phyloP scores from a whole-genome alignment of 192 early-diverging fungal species.

The Coemansia brasiliensis region DNA sequence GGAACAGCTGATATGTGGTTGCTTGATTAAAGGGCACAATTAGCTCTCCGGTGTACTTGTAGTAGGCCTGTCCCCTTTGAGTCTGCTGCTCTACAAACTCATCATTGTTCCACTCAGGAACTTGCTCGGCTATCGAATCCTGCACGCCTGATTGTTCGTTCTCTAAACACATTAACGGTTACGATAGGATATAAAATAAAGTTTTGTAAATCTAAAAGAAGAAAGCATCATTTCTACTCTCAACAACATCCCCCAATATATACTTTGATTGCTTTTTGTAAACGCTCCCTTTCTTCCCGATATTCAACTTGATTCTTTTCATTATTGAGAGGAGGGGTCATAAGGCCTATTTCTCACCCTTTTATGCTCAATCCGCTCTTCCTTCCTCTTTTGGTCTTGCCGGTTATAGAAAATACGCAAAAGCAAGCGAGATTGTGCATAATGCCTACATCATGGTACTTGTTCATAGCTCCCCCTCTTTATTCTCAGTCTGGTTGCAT shows the following conservation, averaged over 20 bases:
- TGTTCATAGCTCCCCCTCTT: too few relatives aligned
- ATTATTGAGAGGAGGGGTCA: not conserved
- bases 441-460: not conserved
- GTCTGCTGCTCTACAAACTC: constrained; percentile 2
- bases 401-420: too few relatives aligned
- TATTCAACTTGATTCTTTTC: too few relatives aligned
- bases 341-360: not conserved
- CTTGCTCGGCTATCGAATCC: not conserved
- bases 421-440: not conserved
- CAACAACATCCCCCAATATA: too few relatives aligned
- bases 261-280: too few relatives aligned
- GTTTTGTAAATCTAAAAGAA: constrained; percentile 1
- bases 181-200: too few relatives aligned
- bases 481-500: too few relatives aligned
- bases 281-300: too few relatives aligned
- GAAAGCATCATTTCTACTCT: not conserved
- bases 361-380: not conserved
- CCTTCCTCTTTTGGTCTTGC: too few relatives aligned
- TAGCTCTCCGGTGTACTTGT: constrained; percentile 8
- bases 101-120: not conserved
- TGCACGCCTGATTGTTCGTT: not conserved
- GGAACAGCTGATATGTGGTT: constrained; percentile 55
- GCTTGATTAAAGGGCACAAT: not conserved
- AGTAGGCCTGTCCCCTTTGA: not conserved
- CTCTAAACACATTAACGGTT: not conserved